These are phyloP conservation scores for Arabis alpina DNA, from an alignment of 345 rosid species.

Conservation along the genomic window DNA sequence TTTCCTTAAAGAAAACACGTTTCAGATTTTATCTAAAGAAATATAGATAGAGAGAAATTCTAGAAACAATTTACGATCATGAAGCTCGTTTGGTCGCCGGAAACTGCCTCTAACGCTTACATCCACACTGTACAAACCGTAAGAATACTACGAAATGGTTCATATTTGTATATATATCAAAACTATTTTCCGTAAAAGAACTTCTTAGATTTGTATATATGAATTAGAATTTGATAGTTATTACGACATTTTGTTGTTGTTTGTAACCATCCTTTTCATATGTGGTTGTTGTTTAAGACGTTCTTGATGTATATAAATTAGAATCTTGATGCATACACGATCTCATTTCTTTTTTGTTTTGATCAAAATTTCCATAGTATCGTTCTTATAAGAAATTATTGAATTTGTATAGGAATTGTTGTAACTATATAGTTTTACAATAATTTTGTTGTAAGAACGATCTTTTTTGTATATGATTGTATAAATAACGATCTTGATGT, in stretches of 20 bases:
- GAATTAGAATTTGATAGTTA: neutral
- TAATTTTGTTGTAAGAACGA: neutral
- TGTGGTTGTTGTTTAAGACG: constrained; percentile 1
- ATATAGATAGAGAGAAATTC: neutral
- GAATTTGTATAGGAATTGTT: too few species aligned
- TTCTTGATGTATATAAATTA: constrained; percentile 5
- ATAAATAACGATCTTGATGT: constrained; percentile 11
- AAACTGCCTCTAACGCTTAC: constrained; percentile 72
- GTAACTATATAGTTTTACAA: too few species aligned
- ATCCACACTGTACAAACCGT: constrained; percentile 73
- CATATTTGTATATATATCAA: neutral
- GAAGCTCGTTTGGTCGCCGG: constrained; percentile 90
- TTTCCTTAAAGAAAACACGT: constrained; percentile 6
- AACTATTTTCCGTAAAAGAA: neutral
- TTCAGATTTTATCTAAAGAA: constrained; percentile 12
- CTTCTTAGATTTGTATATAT: neutral
- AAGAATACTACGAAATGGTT: constrained; percentile 28
- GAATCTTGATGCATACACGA: constrained; percentile 1
- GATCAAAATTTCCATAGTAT: too few species aligned
- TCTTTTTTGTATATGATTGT: neutral
- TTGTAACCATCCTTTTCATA: neutral
- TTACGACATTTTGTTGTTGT: neutral
- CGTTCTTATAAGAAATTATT: too few species aligned
- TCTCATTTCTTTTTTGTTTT: too few species aligned
- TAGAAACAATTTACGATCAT: constrained; percentile 37